phyloP scores from a whole-genome alignment of 345 rosid genomes.

The Eucalyptus marginata region DNA sequence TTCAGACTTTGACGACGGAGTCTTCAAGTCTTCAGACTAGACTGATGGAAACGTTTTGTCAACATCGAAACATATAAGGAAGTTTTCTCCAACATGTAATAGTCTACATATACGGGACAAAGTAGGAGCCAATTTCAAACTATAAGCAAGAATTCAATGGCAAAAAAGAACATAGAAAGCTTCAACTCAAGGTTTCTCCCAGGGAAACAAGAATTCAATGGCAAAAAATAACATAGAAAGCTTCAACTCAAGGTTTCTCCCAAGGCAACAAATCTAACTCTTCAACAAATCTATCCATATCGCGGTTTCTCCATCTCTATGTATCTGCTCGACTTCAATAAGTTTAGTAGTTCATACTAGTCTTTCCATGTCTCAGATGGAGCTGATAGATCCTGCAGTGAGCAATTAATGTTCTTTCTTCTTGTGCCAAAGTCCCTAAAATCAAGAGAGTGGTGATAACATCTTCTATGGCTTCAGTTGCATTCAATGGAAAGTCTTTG shows the following conservation, averaged over 20 bases:
- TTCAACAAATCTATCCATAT: not conserved
- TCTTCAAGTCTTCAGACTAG: too few relatives aligned
- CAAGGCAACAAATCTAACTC: not conserved
- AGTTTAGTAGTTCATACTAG: not conserved
- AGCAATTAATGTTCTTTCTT: conserved; percentile 15
- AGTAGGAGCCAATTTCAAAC: not conserved
- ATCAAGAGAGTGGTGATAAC: conserved; percentile 25
- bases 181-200: not conserved
- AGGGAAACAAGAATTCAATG: not conserved
- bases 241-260: not conserved
- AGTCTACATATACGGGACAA: not conserved
- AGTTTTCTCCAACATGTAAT: too few relatives aligned
- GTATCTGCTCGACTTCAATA: not conserved
- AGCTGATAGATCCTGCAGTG: conserved; percentile 22
- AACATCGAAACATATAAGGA: too few relatives aligned
- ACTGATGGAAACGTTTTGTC: too few relatives aligned
- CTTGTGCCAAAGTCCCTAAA: conserved; percentile 8
- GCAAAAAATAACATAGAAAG: not conserved
- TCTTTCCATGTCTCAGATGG: not conserved
- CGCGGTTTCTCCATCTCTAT: not conserved
- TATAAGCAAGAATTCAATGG: not conserved
- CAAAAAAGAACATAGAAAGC: not conserved
- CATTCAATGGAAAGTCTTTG: not conserved
- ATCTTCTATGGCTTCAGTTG: conserved; percentile 14
- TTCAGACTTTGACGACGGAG: too few relatives aligned